phyloP scores from a whole-genome alignment of 305 asterid genomes.

The Galium porrigens region DNA sequence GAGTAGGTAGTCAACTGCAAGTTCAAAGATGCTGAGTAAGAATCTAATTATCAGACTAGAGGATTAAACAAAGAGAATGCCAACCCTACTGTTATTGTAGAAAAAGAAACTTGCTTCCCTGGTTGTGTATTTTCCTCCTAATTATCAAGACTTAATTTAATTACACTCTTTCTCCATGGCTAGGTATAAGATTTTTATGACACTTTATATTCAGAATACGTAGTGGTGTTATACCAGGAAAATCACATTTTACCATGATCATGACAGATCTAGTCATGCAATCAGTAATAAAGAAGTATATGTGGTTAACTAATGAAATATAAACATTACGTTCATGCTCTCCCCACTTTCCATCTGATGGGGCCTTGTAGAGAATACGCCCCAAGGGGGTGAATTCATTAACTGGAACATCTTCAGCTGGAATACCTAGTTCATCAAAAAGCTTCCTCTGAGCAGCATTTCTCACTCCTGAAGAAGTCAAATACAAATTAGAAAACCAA shows the following conservation, averaged over 20 bases:
- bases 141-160: neutral
- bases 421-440: slow-evolving; percentile 84
- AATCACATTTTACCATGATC: neutral
- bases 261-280: neutral
- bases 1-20: slow-evolving; percentile 86
- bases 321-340: slow-evolving; percentile 66
- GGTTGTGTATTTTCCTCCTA: neutral
- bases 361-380: slow-evolving; percentile 88
- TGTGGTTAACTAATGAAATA: neutral
- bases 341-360: slow-evolving; percentile 98
- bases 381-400: slow-evolving; percentile 68
- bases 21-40: neutral
- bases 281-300: neutral
- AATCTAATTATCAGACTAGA: neutral
- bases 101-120: neutral
- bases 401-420: slow-evolving; percentile 77
- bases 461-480: slow-evolving; percentile 45
- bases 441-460: slow-evolving; percentile 98
- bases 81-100: too few species aligned
- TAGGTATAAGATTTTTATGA: neutral
- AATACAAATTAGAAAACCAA: neutral
- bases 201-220: neutral
- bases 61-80: neutral
- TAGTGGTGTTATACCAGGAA: neutral
- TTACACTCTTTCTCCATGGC: neutral